Conservation (phyloP, 2,329 filamentous ascomycete genomes). For the Aspergillus brasiliensis region DNA sequence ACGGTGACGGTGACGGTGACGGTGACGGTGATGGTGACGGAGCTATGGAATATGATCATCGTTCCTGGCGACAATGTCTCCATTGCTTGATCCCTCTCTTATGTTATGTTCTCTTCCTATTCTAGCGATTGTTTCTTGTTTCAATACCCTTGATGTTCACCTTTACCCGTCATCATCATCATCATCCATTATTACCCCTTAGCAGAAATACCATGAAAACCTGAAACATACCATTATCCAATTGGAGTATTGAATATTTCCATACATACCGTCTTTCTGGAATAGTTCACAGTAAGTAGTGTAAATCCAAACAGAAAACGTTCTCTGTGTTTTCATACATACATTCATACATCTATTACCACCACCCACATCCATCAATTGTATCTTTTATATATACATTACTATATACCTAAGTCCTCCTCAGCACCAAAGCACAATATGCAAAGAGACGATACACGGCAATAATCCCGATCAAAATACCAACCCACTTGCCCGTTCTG, state of each 20-base stretch:
- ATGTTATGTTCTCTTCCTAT: background rate
- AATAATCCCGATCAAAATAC: constrained; percentile 77
- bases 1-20: too few species aligned
- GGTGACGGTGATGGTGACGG: too few species aligned
- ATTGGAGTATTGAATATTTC: background rate
- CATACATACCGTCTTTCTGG: background rate
- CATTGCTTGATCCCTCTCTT: background rate
- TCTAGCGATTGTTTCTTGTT: background rate
- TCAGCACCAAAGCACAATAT: constrained; percentile 58
- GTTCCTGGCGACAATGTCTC: background rate
- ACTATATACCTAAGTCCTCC: constrained; percentile 10
- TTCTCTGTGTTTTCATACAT: background rate
- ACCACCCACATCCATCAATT: background rate
- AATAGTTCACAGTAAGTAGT: too few species aligned
- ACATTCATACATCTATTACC: background rate
- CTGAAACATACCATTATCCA: background rate
- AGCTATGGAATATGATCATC: background rate
- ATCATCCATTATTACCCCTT: background rate
- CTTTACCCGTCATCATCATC: background rate
- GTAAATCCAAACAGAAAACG: too few species aligned
- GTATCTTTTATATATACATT: too few species aligned
- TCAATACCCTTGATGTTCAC: background rate
- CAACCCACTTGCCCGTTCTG: constrained; percentile 68
- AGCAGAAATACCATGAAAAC: background rate
- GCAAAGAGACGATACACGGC: constrained; percentile 70